Evolutionary conservation across 768 basidiomycete species (phyloP).

Genomic region (Sporobolomyces roseus): DNA sequence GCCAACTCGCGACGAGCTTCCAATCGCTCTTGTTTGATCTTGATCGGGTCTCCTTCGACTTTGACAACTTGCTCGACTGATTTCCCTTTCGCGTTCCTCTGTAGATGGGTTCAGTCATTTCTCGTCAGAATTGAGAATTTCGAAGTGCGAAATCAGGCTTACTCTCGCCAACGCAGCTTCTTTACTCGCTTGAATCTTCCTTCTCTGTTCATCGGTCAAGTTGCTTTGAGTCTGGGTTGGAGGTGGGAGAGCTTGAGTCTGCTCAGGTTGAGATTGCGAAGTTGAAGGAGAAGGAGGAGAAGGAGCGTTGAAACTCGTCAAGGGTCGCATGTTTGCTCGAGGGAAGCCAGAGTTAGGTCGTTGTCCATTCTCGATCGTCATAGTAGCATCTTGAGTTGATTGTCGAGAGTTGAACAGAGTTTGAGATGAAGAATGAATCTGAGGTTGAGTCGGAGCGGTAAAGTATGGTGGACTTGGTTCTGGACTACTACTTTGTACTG

Average conservation of each 20-base stretch:
- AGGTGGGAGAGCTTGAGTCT: background rate
- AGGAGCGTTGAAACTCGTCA: background rate
- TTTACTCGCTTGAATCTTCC: conserved; percentile 14
- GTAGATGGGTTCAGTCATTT: background rate
- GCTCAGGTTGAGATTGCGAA: background rate
- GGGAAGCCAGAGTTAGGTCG: background rate
- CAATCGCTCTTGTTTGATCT: conserved; percentile 3
- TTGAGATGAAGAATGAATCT: background rate
- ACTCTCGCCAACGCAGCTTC: conserved; percentile 5
- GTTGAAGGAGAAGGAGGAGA: background rate
- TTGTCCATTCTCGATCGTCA: too few relatives aligned
- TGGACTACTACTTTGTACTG: background rate
- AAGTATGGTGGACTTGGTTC: background rate
- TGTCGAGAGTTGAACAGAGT: background rate
- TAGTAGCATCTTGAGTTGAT: too few relatives aligned
- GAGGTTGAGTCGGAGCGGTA: background rate
- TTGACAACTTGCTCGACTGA: background rate
- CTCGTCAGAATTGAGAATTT: background rate
- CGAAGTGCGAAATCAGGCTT: background rate
- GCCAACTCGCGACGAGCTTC: conserved; percentile 15
- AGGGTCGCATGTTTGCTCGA: background rate
- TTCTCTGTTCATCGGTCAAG: background rate
- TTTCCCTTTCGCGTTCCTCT: background rate
- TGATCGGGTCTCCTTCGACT: background rate
- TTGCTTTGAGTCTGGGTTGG: background rate